Base-by-base conservation (phyloP, 2,329 filamentous ascomycete species). In the Phoma herbarum region DNA sequence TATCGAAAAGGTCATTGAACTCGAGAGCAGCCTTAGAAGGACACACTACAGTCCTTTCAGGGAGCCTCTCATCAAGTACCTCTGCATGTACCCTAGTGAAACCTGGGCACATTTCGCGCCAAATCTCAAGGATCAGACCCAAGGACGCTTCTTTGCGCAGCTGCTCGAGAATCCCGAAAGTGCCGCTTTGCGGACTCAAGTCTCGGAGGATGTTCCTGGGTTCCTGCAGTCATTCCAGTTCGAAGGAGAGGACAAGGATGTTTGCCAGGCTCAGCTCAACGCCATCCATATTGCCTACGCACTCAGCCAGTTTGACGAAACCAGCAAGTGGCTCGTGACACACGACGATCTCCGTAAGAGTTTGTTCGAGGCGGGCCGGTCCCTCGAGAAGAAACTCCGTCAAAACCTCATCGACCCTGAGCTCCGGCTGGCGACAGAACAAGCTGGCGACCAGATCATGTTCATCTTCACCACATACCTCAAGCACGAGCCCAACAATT, bases 1-100 rank as follows among this genome's bases (percentile, higher is more conserved):
- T 42, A 92, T 98, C 47, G 90, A 96, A 65, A 91, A 90, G 50
- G 92, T 96, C n/a, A 82, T 99, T 55, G 90, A 93, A 41, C 83
- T 99, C 0, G 95, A 99, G 76, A 86, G 90, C 52, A 90, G 90
- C 64, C 82, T 99, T 37, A 87, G 95, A 29, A 84, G 95, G 60
- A 99, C 95, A 1, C 90, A 93, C 46, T 89, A 91, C 68, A 98
- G 93, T 70, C 94, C 94, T 0, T 98, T 99, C 83, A 86, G 96
- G 43, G 86, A 89, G 58, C 94, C 95, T 0, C 84, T 99, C 20
- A 93, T 96, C 76, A 92, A 92, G 72, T 99, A 96, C 74, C 85
- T 99, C 61, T 97, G 97, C 76, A 87, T 93, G 59, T 99, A 98
- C 72, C 89, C 95, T 0, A 90, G 90, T 63, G 93, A 99, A 70